Evolutionary conservation across 164 flowering plant species (phyloP).

Genomic region (Stephania cephalantha): DNA sequence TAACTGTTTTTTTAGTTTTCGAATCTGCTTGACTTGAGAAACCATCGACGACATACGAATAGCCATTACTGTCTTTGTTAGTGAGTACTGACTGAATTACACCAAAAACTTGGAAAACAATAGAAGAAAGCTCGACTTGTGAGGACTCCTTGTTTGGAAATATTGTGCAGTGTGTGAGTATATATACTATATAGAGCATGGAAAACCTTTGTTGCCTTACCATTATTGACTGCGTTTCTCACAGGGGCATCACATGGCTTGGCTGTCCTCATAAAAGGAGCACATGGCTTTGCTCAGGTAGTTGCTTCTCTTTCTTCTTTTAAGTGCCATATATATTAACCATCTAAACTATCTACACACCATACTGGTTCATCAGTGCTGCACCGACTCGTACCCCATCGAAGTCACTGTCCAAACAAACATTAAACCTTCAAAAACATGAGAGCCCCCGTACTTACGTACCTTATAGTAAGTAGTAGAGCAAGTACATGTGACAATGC

Average conservation of each 20-base stretch:
- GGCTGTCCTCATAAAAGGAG: not conserved
- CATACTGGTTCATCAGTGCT: not conserved
- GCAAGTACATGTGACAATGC: not conserved
- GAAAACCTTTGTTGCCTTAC: not conserved
- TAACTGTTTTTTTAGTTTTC: conserved; percentile 6
- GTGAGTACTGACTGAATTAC: not conserved
- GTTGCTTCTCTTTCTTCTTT: not conserved
- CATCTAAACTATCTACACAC: not conserved
- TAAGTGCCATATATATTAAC: not conserved
- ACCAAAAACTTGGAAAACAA: not conserved
- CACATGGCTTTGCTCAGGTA: not conserved
- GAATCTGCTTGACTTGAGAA: conserved; percentile 10
- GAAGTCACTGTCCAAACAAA: not conserved
- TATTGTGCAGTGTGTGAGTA: not conserved
- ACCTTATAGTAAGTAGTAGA: not conserved
- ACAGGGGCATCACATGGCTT: conserved; percentile 4
- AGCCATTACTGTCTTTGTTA: conserved; percentile 12
- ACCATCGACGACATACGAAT: conserved; percentile 14
- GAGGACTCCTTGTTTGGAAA: not conserved
- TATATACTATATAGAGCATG: conserved; percentile 6
- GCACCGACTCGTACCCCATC: not conserved
- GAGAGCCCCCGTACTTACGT: not conserved
- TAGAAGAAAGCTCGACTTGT: not conserved
- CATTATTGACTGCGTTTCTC: not conserved
- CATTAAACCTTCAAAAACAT: not conserved